Base-by-base conservation (phyloP, 306 rosid species). In the Hippophae gyantsensis region DNA sequence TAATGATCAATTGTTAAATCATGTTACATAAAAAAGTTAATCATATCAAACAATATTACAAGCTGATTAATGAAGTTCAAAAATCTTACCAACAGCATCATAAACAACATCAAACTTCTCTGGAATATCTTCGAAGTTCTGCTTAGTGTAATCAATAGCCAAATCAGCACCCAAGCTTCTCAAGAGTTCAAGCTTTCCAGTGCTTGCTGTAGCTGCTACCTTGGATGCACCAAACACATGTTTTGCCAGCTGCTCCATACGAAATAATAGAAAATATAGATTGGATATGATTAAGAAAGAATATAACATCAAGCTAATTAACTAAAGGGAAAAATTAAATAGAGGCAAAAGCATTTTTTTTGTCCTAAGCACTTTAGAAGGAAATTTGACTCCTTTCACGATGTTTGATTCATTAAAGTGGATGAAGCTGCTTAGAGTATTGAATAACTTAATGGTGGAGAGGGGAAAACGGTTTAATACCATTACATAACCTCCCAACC, bases 61-160 rank as follows among this genome's bases (percentile, higher is more conserved):
- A 27, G 14, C 27, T 56, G 10, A 49, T 10, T 23, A 10, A 3
- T 44, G 14, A 64, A 56, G 40, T 7, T 14, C 57, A 5, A 32
- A 43, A 65, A 2, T 42, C 74, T 71, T 8, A 87, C 90, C 89
- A 48, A 84, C 81, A 68, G 86, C 45, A 47, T 88, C 88, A 25
- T 67, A 88, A 6, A 85, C 86, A 0, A 84, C 71, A 69, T 84
- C 94, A 61, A 84, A 85, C 71, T 88, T 84, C 64, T 88, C 96
- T 0, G 75, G 56, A 2, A 82, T 62, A 2, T 88, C 81, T 62
- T 74, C 86, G 41, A 63, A 62, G 44, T 83, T 85, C 58, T 75
- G 67, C 66, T 77, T 89, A 42, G 83, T 83, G 58, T 89, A 81
- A 58, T 89, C 90, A 52, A 81, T 77, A 18, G 86, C 65, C 13